Conservation (phyloP, 2,329 filamentous ascomycete species). For the Penicillium sp. region DNA sequence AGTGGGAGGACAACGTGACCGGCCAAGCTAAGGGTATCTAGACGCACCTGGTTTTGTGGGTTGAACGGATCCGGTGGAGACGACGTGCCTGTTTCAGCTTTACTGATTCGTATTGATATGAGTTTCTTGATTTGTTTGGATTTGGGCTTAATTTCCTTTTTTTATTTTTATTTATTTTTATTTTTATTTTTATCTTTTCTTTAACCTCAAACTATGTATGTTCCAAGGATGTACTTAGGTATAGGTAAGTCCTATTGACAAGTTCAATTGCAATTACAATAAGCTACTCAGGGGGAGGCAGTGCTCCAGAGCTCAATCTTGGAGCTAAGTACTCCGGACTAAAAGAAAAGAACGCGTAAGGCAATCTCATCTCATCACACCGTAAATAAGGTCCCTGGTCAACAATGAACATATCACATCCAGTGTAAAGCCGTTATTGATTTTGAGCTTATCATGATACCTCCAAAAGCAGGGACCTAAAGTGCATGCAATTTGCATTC, state of each 20-base stretch:
- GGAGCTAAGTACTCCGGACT: not conserved
- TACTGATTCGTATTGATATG: constrained; percentile 19
- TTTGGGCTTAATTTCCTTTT: not conserved
- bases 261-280: not conserved
- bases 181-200: not conserved
- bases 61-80: constrained; percentile 29
- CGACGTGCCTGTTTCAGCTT: constrained; percentile 36
- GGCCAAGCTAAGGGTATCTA: constrained; percentile 22
- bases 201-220: too few relatives aligned
- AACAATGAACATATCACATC: constrained; percentile 24
- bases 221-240: too few relatives aligned
- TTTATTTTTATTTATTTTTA: not conserved
- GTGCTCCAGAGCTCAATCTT: not conserved
- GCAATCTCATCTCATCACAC: constrained; percentile 4
- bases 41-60: constrained; percentile 14
- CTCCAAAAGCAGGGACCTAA: constrained; percentile 7
- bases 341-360: constrained; percentile 8
- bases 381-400: constrained; percentile 4
- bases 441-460: constrained; percentile 16
- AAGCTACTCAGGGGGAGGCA: constrained; percentile 2
- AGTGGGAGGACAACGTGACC: constrained; percentile 21
- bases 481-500: not conserved
- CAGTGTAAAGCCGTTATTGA: constrained; percentile 12
- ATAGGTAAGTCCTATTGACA: not conserved
- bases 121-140: not conserved